phyloP scores from a whole-genome alignment of 2,329 filamentous ascomycete genomes.

The Huntiella savannae region DNA sequence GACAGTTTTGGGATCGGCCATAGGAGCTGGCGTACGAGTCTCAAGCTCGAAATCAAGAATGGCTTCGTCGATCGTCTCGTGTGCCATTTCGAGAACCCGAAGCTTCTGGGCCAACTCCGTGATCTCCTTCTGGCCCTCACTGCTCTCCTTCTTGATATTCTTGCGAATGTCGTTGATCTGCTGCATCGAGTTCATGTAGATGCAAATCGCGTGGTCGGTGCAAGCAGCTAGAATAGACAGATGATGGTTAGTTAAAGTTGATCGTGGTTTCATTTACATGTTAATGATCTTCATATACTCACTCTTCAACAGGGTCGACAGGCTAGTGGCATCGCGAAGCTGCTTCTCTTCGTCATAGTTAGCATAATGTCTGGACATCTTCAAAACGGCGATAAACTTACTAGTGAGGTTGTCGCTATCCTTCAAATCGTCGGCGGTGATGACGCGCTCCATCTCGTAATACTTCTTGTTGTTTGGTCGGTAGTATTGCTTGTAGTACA shows the following conservation, averaged over 20 bases:
- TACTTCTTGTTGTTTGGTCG: not conserved
- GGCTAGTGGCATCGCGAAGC: not conserved
- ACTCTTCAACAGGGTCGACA: slow-evolving; percentile 7
- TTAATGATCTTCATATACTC: not conserved
- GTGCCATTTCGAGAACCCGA: slow-evolving; percentile 6
- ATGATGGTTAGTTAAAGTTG: not conserved
- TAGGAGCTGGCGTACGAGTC: not conserved
- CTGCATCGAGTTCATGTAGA: slow-evolving; percentile 23
- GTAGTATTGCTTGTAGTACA: slow-evolving; percentile 9
- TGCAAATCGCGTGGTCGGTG: slow-evolving; percentile 13
- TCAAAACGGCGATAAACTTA: not conserved
- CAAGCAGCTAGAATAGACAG: slow-evolving; percentile 1
- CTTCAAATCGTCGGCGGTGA: not conserved
- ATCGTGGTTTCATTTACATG: not conserved
- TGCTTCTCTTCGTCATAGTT: not conserved
- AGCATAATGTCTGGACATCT: not conserved
- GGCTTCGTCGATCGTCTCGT: slow-evolving; percentile 5
- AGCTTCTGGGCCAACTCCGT: slow-evolving; percentile 7
- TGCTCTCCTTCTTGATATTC: slow-evolving; percentile 2
- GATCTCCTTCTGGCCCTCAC: slow-evolving; percentile 1
- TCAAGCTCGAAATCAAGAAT: slow-evolving; percentile 1
- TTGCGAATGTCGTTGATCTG: slow-evolving; percentile 6
- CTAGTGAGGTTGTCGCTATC: not conserved
- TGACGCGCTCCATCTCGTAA: not conserved
- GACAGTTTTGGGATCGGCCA: not conserved